A percentile compares a stretch with the other conserved stretches of the same genome.
Conservation (phyloP, 108 stramenopile genomes). For the Nitzschia sp. region DNA sequence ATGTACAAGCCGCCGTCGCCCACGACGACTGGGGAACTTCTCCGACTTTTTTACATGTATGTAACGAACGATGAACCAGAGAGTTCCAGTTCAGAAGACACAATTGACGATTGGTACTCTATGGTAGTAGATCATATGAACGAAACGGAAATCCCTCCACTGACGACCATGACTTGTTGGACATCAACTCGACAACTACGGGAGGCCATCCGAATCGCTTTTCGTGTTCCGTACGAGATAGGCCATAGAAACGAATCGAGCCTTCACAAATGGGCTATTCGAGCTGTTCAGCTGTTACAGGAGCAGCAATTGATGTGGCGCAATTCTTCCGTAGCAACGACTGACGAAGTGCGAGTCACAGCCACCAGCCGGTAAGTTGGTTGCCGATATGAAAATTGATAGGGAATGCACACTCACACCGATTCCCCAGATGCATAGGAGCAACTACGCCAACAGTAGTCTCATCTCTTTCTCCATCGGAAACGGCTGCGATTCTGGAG, state of each 20-base stretch:
- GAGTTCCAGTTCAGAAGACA: neutral
- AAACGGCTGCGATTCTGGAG: neutral
- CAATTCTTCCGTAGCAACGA: conserved; percentile 18
- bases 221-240: neutral
- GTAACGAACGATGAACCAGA: neutral
- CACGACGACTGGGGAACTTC: conserved; percentile 13
- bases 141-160: neutral
- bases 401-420: neutral
- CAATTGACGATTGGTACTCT: conserved; percentile 30
- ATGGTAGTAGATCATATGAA: conserved; percentile 1
- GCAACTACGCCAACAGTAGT: conserved; percentile 13
- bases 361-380: conserved; percentile 25
- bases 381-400: neutral
- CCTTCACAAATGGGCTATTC: conserved; percentile 27
- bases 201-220: conserved; percentile 30
- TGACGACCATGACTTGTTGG: conserved; percentile 28
- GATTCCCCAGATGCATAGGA: conserved; percentile 27
- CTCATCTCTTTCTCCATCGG: neutral
- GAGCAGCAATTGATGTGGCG: conserved; percentile 30
- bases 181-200: conserved; percentile 24
- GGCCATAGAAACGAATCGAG: neutral
- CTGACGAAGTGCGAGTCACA: conserved; percentile 26
- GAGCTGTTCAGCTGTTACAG: conserved; percentile 27
- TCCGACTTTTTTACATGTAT: conserved; percentile 15
- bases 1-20: conserved; percentile 1